Conservation (phyloP, 805 yeast species). For the Kazachstania bromeliacearum region DNA sequence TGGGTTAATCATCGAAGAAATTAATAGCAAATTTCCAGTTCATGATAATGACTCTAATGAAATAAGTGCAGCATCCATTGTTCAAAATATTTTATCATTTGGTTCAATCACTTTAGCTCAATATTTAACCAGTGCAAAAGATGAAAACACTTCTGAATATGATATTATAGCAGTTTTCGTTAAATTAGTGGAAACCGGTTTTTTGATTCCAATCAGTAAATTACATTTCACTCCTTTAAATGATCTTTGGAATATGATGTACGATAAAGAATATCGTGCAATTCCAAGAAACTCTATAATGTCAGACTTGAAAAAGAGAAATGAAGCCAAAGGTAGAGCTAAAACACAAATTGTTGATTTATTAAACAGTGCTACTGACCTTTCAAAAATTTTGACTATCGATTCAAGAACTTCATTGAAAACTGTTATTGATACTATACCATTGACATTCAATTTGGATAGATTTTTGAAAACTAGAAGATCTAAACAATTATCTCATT, state of each 20-base stretch:
- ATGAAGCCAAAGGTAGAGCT: constrained; percentile 50
- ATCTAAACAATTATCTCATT: constrained; percentile 49
- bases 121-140: constrained; percentile 26
- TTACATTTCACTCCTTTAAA: constrained; percentile 30
- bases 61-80: constrained; percentile 34
- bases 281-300: constrained; percentile 33
- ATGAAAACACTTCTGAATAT: constrained; percentile 14
- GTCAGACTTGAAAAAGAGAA: constrained; percentile 47
- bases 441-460: constrained; percentile 52
- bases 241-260: constrained; percentile 35
- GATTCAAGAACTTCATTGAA: constrained; percentile 32
- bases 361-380: constrained; percentile 26
- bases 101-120: constrained; percentile 59
- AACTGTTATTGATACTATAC: constrained; percentile 40
- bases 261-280: constrained; percentile 31
- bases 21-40: constrained; percentile 32
- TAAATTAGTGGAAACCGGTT: constrained; percentile 39
- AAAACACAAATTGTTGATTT: constrained; percentile 31
- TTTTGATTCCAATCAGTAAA: constrained; percentile 40
- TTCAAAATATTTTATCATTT: constrained; percentile 58
- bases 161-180: constrained; percentile 33
- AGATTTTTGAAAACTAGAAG: constrained; percentile 62
- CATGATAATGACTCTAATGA: constrained; percentile 3
- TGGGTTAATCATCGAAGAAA: constrained; percentile 59
- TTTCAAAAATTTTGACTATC: constrained; percentile 19